These are phyloP conservation scores for Pseudogymnoascus sp. DNA, from an alignment of 2,329 filamentous ascomycete genomes.

Conservation along the genomic window DNA sequence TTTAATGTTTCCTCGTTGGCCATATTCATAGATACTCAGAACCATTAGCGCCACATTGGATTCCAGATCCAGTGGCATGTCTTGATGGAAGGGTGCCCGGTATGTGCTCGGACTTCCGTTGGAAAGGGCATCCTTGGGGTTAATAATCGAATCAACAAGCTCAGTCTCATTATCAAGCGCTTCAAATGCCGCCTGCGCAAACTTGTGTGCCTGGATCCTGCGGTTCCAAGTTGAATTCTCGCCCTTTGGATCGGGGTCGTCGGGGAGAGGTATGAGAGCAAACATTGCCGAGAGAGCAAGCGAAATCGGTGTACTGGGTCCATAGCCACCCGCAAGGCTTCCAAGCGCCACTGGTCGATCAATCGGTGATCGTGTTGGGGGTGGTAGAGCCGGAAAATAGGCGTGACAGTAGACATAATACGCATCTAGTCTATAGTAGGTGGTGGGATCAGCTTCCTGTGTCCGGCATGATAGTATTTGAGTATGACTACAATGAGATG, in stretches of 20 bases:
- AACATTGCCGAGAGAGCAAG: constrained; percentile 42
- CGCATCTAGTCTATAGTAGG: constrained; percentile 34
- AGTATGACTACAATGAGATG: neutral
- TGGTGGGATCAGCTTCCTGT: neutral
- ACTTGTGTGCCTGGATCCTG: constrained; percentile 40
- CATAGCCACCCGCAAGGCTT: constrained; percentile 29
- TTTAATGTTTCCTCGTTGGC: constrained; percentile 43
- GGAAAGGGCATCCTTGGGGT: constrained; percentile 38
- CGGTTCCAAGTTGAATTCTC: constrained; percentile 36
- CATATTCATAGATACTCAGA: constrained; percentile 44
- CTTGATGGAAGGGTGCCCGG: constrained; percentile 36
- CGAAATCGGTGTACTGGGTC: constrained; percentile 36
- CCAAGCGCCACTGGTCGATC: constrained; percentile 30
- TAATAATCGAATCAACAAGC: constrained; percentile 36
- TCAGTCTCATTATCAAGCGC: constrained; percentile 41
- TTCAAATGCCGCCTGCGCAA: constrained; percentile 40
- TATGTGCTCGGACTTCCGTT: constrained; percentile 27
- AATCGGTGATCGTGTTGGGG: constrained; percentile 29
- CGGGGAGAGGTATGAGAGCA: constrained; percentile 38
- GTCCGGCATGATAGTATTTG: neutral
- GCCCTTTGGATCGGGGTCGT: constrained; percentile 23
- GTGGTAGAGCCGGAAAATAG: constrained; percentile 41
- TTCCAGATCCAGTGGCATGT: constrained; percentile 38
- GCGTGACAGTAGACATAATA: constrained; percentile 46
- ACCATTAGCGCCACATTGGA: constrained; percentile 40